phyloP scores from a whole-genome alignment of 805 yeast genomes.

The Cephaloascus albidus region DNA sequence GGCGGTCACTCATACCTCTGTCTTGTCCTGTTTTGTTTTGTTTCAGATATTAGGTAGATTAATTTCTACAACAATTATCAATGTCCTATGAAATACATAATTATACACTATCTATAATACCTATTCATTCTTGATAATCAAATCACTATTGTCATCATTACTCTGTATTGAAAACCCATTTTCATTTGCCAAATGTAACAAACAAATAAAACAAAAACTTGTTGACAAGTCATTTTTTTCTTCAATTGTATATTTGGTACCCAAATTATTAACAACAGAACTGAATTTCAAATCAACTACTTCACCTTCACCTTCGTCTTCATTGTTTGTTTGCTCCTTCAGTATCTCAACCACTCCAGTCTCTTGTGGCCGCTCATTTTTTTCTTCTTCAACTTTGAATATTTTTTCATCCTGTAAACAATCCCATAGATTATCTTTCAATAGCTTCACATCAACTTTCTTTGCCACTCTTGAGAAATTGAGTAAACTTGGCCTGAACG shows the following conservation, averaged over 20 bases:
- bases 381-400: constrained; percentile 1
- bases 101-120: no score
- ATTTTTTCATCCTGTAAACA: constrained; percentile 12
- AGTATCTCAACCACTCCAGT: constrained; percentile 11
- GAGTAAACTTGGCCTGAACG: constrained; percentile 19
- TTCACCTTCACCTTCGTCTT: constrained; percentile 1
- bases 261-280: constrained; percentile 23
- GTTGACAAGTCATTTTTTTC: constrained; percentile 35
- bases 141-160: constrained; percentile 23
- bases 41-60: no score
- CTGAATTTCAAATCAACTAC: constrained; percentile 10
- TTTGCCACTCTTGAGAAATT: constrained; percentile 38
- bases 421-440: constrained; percentile 39
- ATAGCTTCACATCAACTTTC: constrained; percentile 34
- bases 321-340: constrained; percentile 5
- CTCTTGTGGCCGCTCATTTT: constrained; percentile 1
- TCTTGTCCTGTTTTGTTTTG: no score
- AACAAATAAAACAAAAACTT: constrained; percentile 40
- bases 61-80: no score
- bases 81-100: no score
- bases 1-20: no score
- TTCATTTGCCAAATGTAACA: constrained; percentile 41
- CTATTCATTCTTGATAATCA: constrained; percentile 13
- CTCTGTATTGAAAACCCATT: constrained; percentile 30
- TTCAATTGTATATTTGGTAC: constrained; percentile 23